Evolutionary conservation across 2,329 filamentous ascomycete species (phyloP).

Genomic region (Colletotrichum noveboracense): DNA sequence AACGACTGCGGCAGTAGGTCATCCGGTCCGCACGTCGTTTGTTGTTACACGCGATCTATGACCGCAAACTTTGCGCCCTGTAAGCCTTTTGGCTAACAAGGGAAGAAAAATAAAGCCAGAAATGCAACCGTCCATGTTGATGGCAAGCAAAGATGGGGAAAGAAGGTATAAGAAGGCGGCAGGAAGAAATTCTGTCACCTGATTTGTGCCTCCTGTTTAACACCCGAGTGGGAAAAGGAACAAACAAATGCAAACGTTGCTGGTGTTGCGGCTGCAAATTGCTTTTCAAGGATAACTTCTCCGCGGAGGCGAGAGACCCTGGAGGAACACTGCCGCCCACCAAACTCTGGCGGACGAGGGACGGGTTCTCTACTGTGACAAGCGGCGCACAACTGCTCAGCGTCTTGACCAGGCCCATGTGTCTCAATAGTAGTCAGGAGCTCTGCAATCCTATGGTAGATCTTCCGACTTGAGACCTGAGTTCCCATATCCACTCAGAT

Average conservation of each 20-base stretch:
- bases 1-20: not conserved
- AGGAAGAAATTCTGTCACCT: not conserved
- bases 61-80: slow-evolving; percentile 14
- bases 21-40: not conserved
- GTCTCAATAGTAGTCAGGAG: not conserved
- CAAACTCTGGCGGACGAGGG: slow-evolving; percentile 12
- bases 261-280: not conserved
- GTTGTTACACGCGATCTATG: slow-evolving; percentile 12
- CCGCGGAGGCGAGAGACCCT: slow-evolving; percentile 14
- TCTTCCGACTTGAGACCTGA: slow-evolving; percentile 40
- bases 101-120: not conserved
- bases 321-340: not conserved
- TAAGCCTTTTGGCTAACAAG: not conserved
- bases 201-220: not conserved
- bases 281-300: slow-evolving; percentile 16
- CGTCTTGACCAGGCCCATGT: not conserved
- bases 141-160: not conserved
- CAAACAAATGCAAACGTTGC: slow-evolving; percentile 3
- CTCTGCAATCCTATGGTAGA: slow-evolving; percentile 26
- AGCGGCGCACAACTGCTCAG: not conserved
- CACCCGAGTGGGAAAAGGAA: not conserved
- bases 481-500: slow-evolving; percentile 44
- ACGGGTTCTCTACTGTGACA: not conserved
- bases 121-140: not conserved
- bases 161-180: not conserved